Conservation (phyloP, 2,329 filamentous ascomycete genomes). For the Ophiostoma tasmaniense region DNA sequence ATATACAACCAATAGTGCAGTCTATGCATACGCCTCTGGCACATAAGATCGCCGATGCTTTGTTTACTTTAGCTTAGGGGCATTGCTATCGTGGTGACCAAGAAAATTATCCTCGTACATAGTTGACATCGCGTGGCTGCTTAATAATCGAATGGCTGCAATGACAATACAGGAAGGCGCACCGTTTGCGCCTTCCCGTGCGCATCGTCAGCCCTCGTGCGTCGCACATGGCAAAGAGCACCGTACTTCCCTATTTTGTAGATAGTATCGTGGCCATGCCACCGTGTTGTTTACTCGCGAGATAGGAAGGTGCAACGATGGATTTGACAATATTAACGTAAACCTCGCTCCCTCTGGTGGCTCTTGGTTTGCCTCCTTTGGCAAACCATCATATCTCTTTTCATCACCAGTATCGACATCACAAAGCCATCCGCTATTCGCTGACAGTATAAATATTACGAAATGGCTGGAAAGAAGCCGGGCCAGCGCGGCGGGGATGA, state of each 20-base stretch:
- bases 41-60: not conserved
- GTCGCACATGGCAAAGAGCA: not conserved
- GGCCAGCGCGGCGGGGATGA: too few relatives aligned
- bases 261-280: not conserved
- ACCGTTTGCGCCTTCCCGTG: not conserved
- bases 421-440: not conserved
- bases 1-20: too few relatives aligned
- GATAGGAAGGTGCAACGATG: not conserved
- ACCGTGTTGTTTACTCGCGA: not conserved
- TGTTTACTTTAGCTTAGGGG: not conserved
- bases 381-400: not conserved
- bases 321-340: not conserved
- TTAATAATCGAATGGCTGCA: not conserved
- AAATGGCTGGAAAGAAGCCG: not conserved
- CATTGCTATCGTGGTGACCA: not conserved
- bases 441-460: not conserved
- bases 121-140: not conserved
- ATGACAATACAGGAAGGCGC: not conserved
- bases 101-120: not conserved
- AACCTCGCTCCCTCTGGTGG: not conserved
- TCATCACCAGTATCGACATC: not conserved
- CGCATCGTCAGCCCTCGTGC: not conserved
- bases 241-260: not conserved
- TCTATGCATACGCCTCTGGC: too few relatives aligned
- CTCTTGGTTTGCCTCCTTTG: not conserved